These are phyloP conservation scores for Cyclotella sp. DNA, from an alignment of 108 stramenopile genomes.

Conservation along the genomic window DNA sequence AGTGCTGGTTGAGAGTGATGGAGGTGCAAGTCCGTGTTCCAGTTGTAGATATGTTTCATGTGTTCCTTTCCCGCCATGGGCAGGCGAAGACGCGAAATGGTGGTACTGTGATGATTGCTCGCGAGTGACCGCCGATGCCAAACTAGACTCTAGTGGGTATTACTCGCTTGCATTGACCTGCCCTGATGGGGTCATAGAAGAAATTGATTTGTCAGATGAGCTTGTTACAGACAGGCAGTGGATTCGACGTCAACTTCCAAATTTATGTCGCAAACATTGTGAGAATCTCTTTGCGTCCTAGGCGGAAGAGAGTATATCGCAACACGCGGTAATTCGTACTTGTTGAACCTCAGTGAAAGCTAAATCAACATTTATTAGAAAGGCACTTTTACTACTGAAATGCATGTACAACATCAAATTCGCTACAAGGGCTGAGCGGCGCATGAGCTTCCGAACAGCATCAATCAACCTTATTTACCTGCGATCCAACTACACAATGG, in stretches of 20 bases:
- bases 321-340: neutral
- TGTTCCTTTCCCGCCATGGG: slow-evolving; percentile 79
- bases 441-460: too few relatives aligned
- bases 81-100: slow-evolving; percentile 75
- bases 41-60: slow-evolving; percentile 84
- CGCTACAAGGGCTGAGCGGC: too few relatives aligned
- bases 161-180: slow-evolving; percentile 64
- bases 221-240: slow-evolving; percentile 57
- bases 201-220: slow-evolving; percentile 58
- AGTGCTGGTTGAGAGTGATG: slow-evolving; percentile 69
- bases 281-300: slow-evolving; percentile 59
- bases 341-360: neutral
- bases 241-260: slow-evolving; percentile 61
- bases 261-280: slow-evolving; percentile 66
- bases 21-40: slow-evolving; percentile 66
- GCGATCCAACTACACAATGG: slow-evolving; percentile 30
- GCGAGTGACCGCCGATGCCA: slow-evolving; percentile 56
- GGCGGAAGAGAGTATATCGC: neutral
- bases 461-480: too few relatives aligned
- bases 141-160: slow-evolving; percentile 50
- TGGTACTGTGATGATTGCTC: slow-evolving; percentile 92
- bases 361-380: too few relatives aligned
- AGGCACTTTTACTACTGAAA: too few relatives aligned
- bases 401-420: too few relatives aligned
- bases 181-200: slow-evolving; percentile 68